Conservation (phyloP, 805 yeast genomes). For the Hanseniaspora singularis region DNA sequence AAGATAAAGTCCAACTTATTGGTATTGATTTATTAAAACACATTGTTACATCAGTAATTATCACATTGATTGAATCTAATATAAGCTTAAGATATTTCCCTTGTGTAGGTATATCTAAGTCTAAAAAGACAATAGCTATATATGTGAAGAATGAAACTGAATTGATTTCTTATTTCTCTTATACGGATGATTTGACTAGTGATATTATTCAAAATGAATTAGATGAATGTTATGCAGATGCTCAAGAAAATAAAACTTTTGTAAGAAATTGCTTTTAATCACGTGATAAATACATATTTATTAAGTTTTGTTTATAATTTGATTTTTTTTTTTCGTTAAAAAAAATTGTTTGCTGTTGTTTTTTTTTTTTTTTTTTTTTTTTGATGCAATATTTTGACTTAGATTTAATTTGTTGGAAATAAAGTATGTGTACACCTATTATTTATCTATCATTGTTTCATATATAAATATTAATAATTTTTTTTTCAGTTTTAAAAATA, state of each 20-base stretch:
- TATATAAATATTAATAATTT: too few species aligned
- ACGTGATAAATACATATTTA: not conserved
- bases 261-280: slow-evolving; percentile 19
- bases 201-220: slow-evolving; percentile 26
- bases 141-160: slow-evolving; percentile 46
- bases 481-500: too few species aligned
- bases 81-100: slow-evolving; percentile 71
- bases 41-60: slow-evolving; percentile 35
- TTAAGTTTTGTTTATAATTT: not conserved
- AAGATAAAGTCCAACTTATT: slow-evolving; percentile 26
- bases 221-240: slow-evolving; percentile 33
- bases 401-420: too few species aligned
- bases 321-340: not conserved
- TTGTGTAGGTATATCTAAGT: slow-evolving; percentile 44
- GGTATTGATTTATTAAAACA: slow-evolving; percentile 32
- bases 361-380: too few species aligned
- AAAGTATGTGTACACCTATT: too few species aligned
- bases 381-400: too few species aligned
- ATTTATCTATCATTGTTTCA: too few species aligned
- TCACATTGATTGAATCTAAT: slow-evolving; percentile 77
- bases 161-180: slow-evolving; percentile 45
- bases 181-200: slow-evolving; percentile 23
- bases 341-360: too few species aligned
- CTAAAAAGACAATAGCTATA: slow-evolving; percentile 36
- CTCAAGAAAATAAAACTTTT: slow-evolving; percentile 19